Conservation (phyloP, 163 green algal genomes). For the Volvox carteri region DNA sequence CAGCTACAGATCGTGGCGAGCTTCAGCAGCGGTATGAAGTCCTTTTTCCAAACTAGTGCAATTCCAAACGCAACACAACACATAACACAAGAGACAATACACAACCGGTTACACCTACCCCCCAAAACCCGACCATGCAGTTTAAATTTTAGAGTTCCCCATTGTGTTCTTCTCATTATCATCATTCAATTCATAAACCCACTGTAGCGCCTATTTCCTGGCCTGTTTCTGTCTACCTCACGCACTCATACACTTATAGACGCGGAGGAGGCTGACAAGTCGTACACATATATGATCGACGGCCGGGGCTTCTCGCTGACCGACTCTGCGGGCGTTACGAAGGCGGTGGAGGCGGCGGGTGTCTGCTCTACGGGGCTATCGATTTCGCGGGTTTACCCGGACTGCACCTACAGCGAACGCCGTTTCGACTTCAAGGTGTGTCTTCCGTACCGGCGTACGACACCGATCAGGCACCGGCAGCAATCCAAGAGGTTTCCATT, state of each 20-base stretch:
- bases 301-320: constrained; percentile 56
- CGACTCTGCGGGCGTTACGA: constrained; percentile 44
- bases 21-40: no score
- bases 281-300: constrained; percentile 68
- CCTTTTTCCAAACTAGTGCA: no score
- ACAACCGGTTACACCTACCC: not conserved
- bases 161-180: not conserved
- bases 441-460: not conserved
- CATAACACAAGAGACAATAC: not conserved
- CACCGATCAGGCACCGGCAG: no score
- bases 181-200: not conserved
- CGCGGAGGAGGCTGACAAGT: constrained; percentile 35
- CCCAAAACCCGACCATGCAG: not conserved
- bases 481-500: not conserved
- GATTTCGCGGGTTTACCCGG: constrained; percentile 22
- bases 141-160: not conserved
- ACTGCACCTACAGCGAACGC: not conserved
- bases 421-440: not conserved
- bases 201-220: not conserved
- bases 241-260: not conserved
- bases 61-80: no score
- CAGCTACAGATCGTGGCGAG: no score
- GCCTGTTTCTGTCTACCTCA: not conserved
- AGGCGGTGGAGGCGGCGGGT: constrained; percentile 35
- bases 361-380: constrained; percentile 29